Evolutionary conservation across 164 flowering plant species (phyloP).

Genomic region (Berberis thunbergii): DNA sequence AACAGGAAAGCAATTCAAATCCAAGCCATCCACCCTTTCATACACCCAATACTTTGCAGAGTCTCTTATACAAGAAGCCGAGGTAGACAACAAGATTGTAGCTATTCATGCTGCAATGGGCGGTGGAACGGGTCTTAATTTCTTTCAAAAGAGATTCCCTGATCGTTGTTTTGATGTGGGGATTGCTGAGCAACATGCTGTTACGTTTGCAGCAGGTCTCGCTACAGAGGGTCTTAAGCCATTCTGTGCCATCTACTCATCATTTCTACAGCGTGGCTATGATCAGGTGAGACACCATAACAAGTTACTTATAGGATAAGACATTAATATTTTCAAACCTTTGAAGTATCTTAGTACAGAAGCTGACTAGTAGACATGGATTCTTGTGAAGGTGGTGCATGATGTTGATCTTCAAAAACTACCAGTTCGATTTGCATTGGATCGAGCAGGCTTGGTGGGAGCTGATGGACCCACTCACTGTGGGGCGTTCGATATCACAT

Average conservation of each 20-base stretch:
- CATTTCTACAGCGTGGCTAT: slow-evolving; percentile 85
- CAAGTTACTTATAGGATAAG: not conserved
- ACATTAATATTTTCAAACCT: too few relatives aligned
- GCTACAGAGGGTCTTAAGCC: slow-evolving; percentile 95
- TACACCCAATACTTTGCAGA: slow-evolving; percentile 87
- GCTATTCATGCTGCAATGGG: slow-evolving; percentile 99
- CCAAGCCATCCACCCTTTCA: slow-evolving; percentile 56
- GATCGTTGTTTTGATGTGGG: slow-evolving; percentile 92
- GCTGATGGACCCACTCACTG: slow-evolving; percentile 98
- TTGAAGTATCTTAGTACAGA: not conserved
- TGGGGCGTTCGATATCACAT: slow-evolving; percentile 88
- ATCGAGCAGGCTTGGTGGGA: slow-evolving; percentile 87
- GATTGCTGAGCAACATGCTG: slow-evolving; percentile 97
- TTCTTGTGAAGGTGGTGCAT: slow-evolving; percentile 58
- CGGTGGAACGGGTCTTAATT: slow-evolving; percentile 92
- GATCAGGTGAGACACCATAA: slow-evolving; percentile 52
- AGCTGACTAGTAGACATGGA: not conserved
- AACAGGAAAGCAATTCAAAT: slow-evolving; percentile 76
- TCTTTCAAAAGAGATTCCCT: slow-evolving; percentile 77
- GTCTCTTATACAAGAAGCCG: slow-evolving; percentile 76
- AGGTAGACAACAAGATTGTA: slow-evolving; percentile 57
- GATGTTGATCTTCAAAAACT: slow-evolving; percentile 92
- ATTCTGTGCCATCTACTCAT: slow-evolving; percentile 88
- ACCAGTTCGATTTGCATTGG: slow-evolving; percentile 88
- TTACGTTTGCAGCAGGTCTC: slow-evolving; percentile 93